A percentile compares a stretch with the other conserved stretches of the same genome.
These are phyloP conservation scores for Cucumis cinereus DNA, from an alignment of 306 rosid genomes.

Conservation along the genomic window DNA sequence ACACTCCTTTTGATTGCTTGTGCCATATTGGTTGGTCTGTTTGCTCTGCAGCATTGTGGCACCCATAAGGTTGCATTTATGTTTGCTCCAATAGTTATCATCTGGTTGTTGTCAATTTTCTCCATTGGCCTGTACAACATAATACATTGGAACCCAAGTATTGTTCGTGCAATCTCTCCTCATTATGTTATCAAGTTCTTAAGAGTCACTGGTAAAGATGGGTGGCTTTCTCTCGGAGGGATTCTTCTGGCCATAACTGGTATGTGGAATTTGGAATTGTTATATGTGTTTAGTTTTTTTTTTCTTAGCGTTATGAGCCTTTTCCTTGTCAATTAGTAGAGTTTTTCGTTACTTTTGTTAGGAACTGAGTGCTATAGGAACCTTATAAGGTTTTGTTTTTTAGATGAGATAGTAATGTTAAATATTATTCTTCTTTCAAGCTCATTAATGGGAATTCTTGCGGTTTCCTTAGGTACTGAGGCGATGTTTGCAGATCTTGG, in stretches of 20 bases:
- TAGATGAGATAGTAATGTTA: not conserved
- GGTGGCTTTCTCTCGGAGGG: constrained; percentile 89
- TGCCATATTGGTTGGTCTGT: constrained; percentile 68
- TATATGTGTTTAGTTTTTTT: not conserved
- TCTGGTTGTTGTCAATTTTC: constrained; percentile 71
- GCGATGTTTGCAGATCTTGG: constrained; percentile 96
- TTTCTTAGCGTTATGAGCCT: not conserved
- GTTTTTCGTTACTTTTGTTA: not conserved
- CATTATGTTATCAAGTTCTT: constrained; percentile 61
- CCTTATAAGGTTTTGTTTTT: not conserved
- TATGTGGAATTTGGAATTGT: constrained; percentile 23
- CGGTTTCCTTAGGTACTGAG: constrained; percentile 51
- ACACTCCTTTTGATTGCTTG: constrained; percentile 66
- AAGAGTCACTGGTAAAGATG: constrained; percentile 52
- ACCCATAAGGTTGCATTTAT: constrained; percentile 72
- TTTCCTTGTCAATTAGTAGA: not conserved
- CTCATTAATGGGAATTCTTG: constrained; percentile 8
- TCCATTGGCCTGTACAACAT: constrained; percentile 64
- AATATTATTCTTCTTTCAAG: not conserved
- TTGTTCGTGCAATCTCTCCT: constrained; percentile 54
- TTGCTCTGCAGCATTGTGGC: constrained; percentile 86
- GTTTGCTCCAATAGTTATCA: constrained; percentile 62
- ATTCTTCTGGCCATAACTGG: constrained; percentile 75
- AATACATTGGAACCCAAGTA: constrained; percentile 56
- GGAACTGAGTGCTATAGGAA: not conserved